Evolutionary conservation across 768 basidiomycete species (phyloP), one percentile per base, ranked within the genome.

Genomic region (Leccinum incarnatum): DNA sequence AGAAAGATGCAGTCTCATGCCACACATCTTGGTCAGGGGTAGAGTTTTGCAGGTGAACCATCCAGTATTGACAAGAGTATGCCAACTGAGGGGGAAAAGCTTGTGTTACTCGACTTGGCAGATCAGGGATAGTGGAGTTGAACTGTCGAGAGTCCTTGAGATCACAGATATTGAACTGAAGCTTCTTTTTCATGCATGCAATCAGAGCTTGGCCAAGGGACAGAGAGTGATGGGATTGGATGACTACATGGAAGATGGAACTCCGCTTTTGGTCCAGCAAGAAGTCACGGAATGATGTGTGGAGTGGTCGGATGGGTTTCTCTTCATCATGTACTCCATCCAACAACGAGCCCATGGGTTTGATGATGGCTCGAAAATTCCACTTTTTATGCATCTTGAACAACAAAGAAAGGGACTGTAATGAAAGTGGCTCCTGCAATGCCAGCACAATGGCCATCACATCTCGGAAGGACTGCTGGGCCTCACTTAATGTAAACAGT

Each of bases 1-100:
- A 54, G 54, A 76, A 70, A 11, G 3, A 7, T 12, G 21, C 14
- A 5, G 14, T 5, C 10, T 45, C 42, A 45, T 45, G 3, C 11
- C 10, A 19, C 3, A 45, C 0, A 7, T 45, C n/a, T 19, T 11
- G 42, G 9, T 19, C 2, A 21, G 21, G 21, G 2, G 21, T 2
- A 21, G 21, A 21, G 2, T 2, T 21, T 2, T 21, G 21, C 9
- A 45, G 42, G 11, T 45, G 42, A 19, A 17, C n/a, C n/a, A 45
- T 45, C 42, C 42, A 45, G 42, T 45, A 45, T 45, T 45, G n/a
- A 10, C 9, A 45, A 45, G 42, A 45, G 12, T 45, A 45, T 45
- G 8, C n/a, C n/a, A 45, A 45, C 11, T 45, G 42, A 9, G 11
- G 42, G 12, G 42, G 42, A 19, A 45, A 19, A 7, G 42, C 9